Evolutionary conservation across 192 early-diverging fungal genomes (phyloP), one percentile per base, ranked within the genome.

Genomic region (Backusella mclennaniae): DNA sequence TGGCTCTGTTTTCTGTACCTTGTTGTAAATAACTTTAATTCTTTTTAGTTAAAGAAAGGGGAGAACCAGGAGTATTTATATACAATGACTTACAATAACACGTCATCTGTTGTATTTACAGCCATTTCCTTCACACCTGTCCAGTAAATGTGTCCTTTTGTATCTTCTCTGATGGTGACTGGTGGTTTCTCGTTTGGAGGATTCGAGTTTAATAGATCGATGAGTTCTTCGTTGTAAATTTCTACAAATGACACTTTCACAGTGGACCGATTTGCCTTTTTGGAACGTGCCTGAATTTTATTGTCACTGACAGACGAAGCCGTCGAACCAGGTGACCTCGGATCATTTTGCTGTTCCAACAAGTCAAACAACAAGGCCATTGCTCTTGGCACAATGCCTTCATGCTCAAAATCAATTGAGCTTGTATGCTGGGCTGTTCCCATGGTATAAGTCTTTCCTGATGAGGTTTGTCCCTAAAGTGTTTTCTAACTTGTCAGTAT

Each of bases 391-490:
- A 95, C 90, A 59, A 95, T 91, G 44, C 93, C 89, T 35, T 82
- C 71, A 67, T 82, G 53, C 71, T 83, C 83, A 23, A 76, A 29
- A 23, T 76, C 42, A 49, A 68, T 42, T 14, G 49, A 72, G 15
- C 81, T 52, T 15, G 44, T 76, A 42, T 78, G 79, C 42, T 80
- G 78, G 19, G 86, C 90, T 14, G 96, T 96, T 46, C 96, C 95
- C 97, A 99, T 99, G 8, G 95, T 99, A 79, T 92, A 93, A 14
- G 97, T 98, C 83, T 99, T 99, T 68, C 97, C 97, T 4, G 92
- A 93, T 14, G 95, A 96, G 12, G 96, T 97, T 86, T 98, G 95
- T 12, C 95, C 82, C 82, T 84, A 77, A 31, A 11, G 33, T 2
- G 2, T 2, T 33, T 53, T 53, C 19, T 12, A 14, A n/a, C 46